Conservation (phyloP, 2,329 filamentous ascomycete genomes). For the Penicillium psychrosexuale region DNA sequence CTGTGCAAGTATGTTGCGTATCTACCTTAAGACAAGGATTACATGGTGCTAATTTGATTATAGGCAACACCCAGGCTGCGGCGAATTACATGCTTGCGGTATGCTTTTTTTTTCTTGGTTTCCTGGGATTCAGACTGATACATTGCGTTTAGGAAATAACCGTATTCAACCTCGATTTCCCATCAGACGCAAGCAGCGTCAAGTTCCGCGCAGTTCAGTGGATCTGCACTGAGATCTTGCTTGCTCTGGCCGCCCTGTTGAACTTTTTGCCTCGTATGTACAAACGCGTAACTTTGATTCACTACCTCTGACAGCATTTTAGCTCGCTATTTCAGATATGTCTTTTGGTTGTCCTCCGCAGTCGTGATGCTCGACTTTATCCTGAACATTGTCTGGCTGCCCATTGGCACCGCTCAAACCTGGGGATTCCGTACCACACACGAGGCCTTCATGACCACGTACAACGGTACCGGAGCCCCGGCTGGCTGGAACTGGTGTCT, state of each 20-base stretch:
- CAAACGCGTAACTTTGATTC: not conserved
- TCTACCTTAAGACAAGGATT: not conserved
- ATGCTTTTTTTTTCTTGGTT: slow-evolving; percentile 12
- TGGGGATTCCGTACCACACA: slow-evolving; percentile 58
- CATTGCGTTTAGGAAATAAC: slow-evolving; percentile 49
- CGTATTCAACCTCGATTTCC: slow-evolving; percentile 56
- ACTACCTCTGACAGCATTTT: slow-evolving; percentile 5
- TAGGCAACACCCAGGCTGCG: slow-evolving; percentile 51
- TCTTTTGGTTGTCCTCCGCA: slow-evolving; percentile 51
- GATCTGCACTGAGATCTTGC: slow-evolving; percentile 55
- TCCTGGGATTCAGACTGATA: slow-evolving; percentile 7
- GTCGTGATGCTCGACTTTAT: slow-evolving; percentile 58
- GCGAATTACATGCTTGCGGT: slow-evolving; percentile 55
- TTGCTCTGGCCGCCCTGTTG: slow-evolving; percentile 50
- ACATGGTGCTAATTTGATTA: not conserved
- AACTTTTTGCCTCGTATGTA: slow-evolving; percentile 52
- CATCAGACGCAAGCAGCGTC: slow-evolving; percentile 51
- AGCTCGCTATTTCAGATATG: slow-evolving; percentile 28
- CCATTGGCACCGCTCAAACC: slow-evolving; percentile 55
- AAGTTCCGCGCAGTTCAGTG: slow-evolving; percentile 61
- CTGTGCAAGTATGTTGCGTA: slow-evolving; percentile 45
- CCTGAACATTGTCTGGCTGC: slow-evolving; percentile 60
- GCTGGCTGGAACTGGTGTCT: slow-evolving; percentile 63
- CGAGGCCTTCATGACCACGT: slow-evolving; percentile 60
- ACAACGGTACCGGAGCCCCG: slow-evolving; percentile 56